phyloP scores from a whole-genome alignment of 2,329 filamentous ascomycete species.

The Aotearoamyces nothofagi region DNA sequence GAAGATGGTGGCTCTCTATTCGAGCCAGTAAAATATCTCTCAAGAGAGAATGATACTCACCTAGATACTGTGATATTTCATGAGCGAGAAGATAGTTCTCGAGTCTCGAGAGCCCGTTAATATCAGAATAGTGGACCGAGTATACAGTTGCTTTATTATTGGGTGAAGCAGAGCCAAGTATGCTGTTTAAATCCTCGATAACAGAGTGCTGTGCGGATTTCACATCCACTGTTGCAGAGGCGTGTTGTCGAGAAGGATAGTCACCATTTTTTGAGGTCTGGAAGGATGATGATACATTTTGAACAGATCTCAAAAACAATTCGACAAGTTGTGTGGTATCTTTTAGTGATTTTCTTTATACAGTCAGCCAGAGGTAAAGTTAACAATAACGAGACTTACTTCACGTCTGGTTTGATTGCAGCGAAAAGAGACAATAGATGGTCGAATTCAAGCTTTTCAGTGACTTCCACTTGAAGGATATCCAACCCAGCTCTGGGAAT shows the following conservation, averaged over 20 bases:
- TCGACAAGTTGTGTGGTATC: constrained; percentile 6
- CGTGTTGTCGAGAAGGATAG: background rate
- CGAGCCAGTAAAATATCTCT: constrained; percentile 9
- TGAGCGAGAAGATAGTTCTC: constrained; percentile 14
- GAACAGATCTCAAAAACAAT: constrained; percentile 3
- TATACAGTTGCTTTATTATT: constrained; percentile 6
- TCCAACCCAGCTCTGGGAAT: background rate
- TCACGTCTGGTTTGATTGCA: background rate
- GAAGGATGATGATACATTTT: constrained; percentile 4
- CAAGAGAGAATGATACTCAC: constrained; percentile 5
- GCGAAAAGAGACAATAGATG: constrained; percentile 5
- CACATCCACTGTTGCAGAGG: constrained; percentile 5
- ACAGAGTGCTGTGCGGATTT: constrained; percentile 12
- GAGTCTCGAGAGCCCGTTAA: constrained; percentile 14
- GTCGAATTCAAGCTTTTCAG: constrained; percentile 9
- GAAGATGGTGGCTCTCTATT: constrained; percentile 10
- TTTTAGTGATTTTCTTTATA: background rate
- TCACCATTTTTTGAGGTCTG: background rate
- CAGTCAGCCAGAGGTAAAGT: too few species aligned
- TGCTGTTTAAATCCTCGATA: constrained; percentile 9
- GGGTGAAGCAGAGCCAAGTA: constrained; percentile 6
- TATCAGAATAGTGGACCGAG: constrained; percentile 12
- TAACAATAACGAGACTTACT: too few species aligned
- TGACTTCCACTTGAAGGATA: constrained; percentile 6
- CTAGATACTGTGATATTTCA: constrained; percentile 11